Evolutionary conservation across 257 asterid genomes (phyloP).

Genomic region (Solanum medicagineum): DNA sequence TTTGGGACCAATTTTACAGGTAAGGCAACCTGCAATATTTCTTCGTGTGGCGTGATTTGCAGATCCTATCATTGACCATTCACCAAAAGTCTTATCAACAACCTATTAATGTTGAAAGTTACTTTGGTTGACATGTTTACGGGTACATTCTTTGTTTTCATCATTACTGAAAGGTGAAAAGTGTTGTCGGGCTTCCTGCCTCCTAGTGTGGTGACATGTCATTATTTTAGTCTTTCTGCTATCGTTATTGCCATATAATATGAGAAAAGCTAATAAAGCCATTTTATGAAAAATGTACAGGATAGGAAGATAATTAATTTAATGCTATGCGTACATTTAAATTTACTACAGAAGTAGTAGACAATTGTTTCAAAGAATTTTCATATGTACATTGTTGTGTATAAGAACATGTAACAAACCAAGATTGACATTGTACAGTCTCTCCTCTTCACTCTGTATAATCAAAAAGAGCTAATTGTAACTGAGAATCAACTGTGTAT

Average conservation of each 20-base stretch:
- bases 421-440: not conserved
- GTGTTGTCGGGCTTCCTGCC: not conserved
- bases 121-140: not conserved
- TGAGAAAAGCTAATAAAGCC: not conserved
- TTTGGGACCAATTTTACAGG: not conserved
- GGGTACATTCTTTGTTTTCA: not conserved
- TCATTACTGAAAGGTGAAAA: not conserved
- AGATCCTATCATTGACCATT: not conserved
- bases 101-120: not conserved
- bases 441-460: conserved; percentile 19
- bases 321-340: not conserved
- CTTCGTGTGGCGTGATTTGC: not conserved
- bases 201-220: no score
- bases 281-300: no score
- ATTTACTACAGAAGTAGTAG: not conserved
- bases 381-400: conserved; percentile 6
- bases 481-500: conserved; percentile 32
- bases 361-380: not conserved
- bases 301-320: no score
- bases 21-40: not conserved
- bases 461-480: conserved; percentile 63
- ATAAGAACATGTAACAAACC: not conserved
- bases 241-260: not conserved
- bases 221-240: not conserved
- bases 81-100: not conserved